A percentile compares a stretch with the other conserved stretches of the same genome.
phyloP scores from a whole-genome alignment of 2,329 filamentous ascomycete species.

The Alternaria arbusti region DNA sequence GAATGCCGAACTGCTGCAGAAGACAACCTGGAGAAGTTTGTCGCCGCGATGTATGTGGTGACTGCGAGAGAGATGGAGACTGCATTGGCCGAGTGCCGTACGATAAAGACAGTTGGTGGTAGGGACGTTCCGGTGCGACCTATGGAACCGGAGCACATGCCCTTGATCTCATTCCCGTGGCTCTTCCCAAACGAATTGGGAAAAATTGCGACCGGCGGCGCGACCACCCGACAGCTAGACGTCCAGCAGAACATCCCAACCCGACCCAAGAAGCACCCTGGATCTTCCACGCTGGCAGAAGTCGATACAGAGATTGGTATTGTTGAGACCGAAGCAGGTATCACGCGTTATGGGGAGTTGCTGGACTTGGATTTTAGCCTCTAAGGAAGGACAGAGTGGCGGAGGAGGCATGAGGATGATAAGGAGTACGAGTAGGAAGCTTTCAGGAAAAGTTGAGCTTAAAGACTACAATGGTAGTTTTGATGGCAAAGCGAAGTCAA shows the following conservation, averaged over 20 bases:
- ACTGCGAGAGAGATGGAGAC: slow-evolving; percentile 73
- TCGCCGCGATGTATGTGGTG: slow-evolving; percentile 86
- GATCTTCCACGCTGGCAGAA: neutral
- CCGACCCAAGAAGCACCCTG: slow-evolving; percentile 11
- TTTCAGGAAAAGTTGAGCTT: neutral
- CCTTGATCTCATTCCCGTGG: slow-evolving; percentile 94
- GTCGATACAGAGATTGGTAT: neutral
- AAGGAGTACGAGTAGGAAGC: neutral
- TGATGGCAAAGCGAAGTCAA: neutral
- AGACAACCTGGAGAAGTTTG: slow-evolving; percentile 68
- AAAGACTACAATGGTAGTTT: neutral
- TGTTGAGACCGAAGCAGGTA: slow-evolving; percentile 43
- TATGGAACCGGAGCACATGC: slow-evolving; percentile 65
- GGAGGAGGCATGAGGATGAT: neutral
- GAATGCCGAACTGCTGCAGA: slow-evolving; percentile 71
- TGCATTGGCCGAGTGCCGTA: slow-evolving; percentile 60
- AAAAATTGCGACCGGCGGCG: slow-evolving; percentile 63
- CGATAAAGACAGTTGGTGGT: slow-evolving; percentile 50
- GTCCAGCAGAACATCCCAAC: neutral
- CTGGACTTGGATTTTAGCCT: slow-evolving; percentile 38
- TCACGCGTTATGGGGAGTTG: slow-evolving; percentile 45
- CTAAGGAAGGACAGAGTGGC: neutral
- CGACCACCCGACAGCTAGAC: neutral
- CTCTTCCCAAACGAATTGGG: slow-evolving; percentile 77
- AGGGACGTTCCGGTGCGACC: slow-evolving; percentile 45